Conservation (phyloP, 2,329 filamentous ascomycete genomes). For the Microcera coccophila region DNA sequence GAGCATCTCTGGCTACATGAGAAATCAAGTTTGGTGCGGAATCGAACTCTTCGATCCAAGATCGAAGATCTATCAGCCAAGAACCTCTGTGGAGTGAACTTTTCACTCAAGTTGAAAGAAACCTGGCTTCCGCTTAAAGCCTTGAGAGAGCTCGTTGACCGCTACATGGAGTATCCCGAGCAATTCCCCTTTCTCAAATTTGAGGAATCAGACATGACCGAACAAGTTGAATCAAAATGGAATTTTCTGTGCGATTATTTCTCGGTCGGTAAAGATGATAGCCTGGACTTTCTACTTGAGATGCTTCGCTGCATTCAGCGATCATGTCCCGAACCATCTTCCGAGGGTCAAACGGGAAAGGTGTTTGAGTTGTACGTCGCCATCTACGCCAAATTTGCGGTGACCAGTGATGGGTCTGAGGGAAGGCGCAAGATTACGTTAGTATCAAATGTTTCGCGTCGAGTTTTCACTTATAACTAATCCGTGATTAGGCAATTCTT, state of each 20-base stretch:
- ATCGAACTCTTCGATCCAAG: not conserved
- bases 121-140: conserved; percentile 11
- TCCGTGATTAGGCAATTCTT: conserved; percentile 7
- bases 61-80: conserved; percentile 2
- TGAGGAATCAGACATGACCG: not conserved
- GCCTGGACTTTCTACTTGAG: conserved; percentile 10
- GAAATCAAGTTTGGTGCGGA: not conserved
- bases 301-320: conserved; percentile 5
- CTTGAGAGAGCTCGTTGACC: not conserved
- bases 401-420: not conserved
- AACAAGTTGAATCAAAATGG: conserved; percentile 1
- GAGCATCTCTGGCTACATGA: conserved; percentile 12
- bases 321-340: not conserved
- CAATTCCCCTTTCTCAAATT: conserved; percentile 10
- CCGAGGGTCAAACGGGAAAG: conserved; percentile 1
- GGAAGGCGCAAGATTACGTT: conserved; percentile 1
- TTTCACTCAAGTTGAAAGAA: not conserved
- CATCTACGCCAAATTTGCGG: conserved; percentile 8
- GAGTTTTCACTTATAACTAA: not conserved
- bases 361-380: conserved; percentile 13
- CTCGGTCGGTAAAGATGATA: conserved; percentile 1
- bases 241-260: conserved; percentile 9
- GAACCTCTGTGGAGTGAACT: conserved; percentile 7
- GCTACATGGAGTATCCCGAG: conserved; percentile 8
- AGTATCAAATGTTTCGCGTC: not conserved